phyloP scores from a whole-genome alignment of 1,284 basidiomycete genomes.

The Marasmius sp. region DNA sequence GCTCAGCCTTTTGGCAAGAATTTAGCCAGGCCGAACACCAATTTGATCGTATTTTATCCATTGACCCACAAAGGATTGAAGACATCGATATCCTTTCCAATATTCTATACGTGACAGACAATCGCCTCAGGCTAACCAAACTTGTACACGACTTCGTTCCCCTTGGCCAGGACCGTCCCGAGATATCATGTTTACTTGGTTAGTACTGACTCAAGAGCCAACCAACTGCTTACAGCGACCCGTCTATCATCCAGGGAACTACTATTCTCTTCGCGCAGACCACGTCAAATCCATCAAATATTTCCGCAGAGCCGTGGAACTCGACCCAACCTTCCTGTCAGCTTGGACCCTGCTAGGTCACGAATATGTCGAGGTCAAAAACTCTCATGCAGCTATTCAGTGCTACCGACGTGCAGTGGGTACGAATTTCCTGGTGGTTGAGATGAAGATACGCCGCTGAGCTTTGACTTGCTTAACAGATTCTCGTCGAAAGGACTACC shows the following conservation, averaged over 20 bases:
- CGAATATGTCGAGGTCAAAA: slow-evolving; percentile 98
- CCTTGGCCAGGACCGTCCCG: slow-evolving; percentile 88
- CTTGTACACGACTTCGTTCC: slow-evolving; percentile 90
- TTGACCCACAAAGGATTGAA: slow-evolving; percentile 91
- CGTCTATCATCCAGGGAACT: slow-evolving; percentile 69
- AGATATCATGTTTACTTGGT: slow-evolving; percentile 95
- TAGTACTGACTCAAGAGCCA: slow-evolving; percentile 8
- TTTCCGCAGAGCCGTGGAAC: slow-evolving; percentile 90
- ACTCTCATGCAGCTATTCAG: slow-evolving; percentile 97
- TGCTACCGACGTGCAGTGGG: slow-evolving; percentile 90
- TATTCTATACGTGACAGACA: slow-evolving; percentile 94
- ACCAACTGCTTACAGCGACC: not conserved
- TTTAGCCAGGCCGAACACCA: slow-evolving; percentile 82
- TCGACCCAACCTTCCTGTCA: slow-evolving; percentile 92
- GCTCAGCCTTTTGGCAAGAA: slow-evolving; percentile 47
- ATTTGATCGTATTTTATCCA: slow-evolving; percentile 77
- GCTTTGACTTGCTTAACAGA: slow-evolving; percentile 45
- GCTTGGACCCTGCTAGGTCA: slow-evolving; percentile 99
- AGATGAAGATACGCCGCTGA: too few relatives aligned
- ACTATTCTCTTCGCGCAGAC: slow-evolving; percentile 91
- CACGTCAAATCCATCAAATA: slow-evolving; percentile 97
- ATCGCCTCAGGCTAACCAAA: slow-evolving; percentile 84
- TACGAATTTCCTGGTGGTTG: not conserved
- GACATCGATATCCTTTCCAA: slow-evolving; percentile 97
- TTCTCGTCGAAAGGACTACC: slow-evolving; percentile 94